Evolutionary conservation across 495 filamentous ascomycete genomes (phyloP).

Genomic region (Penicillium bialowiezense): DNA sequence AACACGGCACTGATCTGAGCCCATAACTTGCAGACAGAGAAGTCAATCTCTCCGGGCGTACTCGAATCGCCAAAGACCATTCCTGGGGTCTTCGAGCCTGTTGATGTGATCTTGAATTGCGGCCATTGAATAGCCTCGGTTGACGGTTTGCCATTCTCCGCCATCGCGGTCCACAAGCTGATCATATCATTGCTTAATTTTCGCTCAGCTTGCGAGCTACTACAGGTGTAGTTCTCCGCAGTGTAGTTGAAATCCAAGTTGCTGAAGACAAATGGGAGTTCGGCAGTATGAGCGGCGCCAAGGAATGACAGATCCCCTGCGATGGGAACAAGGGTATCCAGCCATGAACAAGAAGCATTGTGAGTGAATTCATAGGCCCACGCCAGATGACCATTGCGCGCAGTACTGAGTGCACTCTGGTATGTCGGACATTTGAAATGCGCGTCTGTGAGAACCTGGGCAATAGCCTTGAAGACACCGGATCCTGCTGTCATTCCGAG

Average conservation of each 20-base stretch:
- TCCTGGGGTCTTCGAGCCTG: conserved; percentile 15
- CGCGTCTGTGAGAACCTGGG: conserved; percentile 26
- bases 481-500: conserved; percentile 1
- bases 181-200: conserved; percentile 31
- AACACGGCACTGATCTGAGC: too few relatives aligned
- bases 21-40: too few relatives aligned
- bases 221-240: conserved; percentile 22
- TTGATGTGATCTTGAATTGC: conserved; percentile 13
- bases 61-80: conserved; percentile 26
- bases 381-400: neutral
- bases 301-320: conserved; percentile 9
- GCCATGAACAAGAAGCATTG: too few relatives aligned
- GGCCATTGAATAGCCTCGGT: conserved; percentile 31
- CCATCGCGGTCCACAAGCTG: conserved; percentile 39
- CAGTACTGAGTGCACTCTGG: conserved; percentile 18
- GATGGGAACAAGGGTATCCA: neutral
- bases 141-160: conserved; percentile 25
- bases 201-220: conserved; percentile 25
- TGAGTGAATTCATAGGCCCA: conserved; percentile 13
- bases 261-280: conserved; percentile 43
- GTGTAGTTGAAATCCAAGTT: conserved; percentile 21
- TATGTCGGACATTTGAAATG: conserved; percentile 31
- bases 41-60: conserved; percentile 26
- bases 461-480: conserved; percentile 12
- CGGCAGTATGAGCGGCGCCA: conserved; percentile 34